phyloP scores from a whole-genome alignment of 75 land plant genomes.

The Pinus albicaulis region DNA sequence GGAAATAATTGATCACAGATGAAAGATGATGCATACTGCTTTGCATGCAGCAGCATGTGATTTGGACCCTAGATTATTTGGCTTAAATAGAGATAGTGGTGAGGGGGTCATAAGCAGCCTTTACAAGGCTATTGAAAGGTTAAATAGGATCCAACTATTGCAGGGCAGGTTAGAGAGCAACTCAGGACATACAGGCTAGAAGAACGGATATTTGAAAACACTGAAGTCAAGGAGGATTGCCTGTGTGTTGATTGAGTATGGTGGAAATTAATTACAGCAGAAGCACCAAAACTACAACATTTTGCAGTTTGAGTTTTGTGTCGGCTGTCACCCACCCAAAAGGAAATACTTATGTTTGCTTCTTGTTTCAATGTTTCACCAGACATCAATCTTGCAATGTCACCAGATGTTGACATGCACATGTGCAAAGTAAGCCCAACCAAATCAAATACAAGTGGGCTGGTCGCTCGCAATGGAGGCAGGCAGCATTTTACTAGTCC shows the following conservation, averaged over 20 bases:
- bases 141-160: not conserved
- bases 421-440: no score
- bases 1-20: not conserved
- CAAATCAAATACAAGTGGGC: no score
- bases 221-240: not conserved
- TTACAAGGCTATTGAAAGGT: not conserved
- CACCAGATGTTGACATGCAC: no score
- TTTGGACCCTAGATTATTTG: not conserved
- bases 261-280: no score
- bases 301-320: no score
- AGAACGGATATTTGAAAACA: not conserved
- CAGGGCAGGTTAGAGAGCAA: not conserved
- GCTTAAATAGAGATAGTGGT: not conserved
- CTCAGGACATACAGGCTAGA: not conserved
- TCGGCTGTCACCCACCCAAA: no score
- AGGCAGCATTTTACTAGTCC: no score
- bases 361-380: no score
- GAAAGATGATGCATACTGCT: not conserved
- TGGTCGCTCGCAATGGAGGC: no score
- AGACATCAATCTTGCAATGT: no score
- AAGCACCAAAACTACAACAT: no score
- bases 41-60: not conserved
- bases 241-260: not conserved
- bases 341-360: no score
- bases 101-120: not conserved